Percentiles rank a stretch among this genome's conserved stretches.
These are phyloP conservation scores for Wickerhamomyces subpelliculosus DNA, from an alignment of 805 yeast genomes.

Conservation along the genomic window DNA sequence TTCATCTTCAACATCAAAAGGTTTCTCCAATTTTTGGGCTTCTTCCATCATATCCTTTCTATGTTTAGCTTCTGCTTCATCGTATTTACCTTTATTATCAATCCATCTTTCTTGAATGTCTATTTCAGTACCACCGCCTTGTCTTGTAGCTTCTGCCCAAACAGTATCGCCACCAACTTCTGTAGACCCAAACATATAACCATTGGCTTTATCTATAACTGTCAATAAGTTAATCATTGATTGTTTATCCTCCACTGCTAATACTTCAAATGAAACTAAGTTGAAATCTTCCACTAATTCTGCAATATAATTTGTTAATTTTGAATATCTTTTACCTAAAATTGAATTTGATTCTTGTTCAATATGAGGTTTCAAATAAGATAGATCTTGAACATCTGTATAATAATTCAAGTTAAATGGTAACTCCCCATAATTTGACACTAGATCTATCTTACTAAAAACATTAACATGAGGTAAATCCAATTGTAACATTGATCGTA, in stretches of 20 bases:
- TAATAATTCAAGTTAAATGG: slow-evolving; percentile 82
- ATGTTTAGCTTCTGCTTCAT: slow-evolving; percentile 48
- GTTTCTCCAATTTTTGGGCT: slow-evolving; percentile 31
- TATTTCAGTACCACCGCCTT: slow-evolving; percentile 48
- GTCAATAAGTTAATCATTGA: slow-evolving; percentile 81
- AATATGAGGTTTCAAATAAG: slow-evolving; percentile 57
- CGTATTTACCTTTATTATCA: slow-evolving; percentile 74
- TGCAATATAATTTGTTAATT: slow-evolving; percentile 68
- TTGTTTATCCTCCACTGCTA: slow-evolving; percentile 85
- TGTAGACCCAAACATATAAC: slow-evolving; percentile 86
- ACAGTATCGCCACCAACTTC: slow-evolving; percentile 96
- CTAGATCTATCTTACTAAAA: slow-evolving; percentile 80
- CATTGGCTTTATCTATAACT: slow-evolving; percentile 83
- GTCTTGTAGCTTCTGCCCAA: slow-evolving; percentile 95
- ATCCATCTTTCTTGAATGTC: slow-evolving; percentile 97
- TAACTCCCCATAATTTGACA: slow-evolving; percentile 68
- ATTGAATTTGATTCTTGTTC: slow-evolving; percentile 66
- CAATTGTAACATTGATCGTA: slow-evolving; percentile 88
- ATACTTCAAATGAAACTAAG: slow-evolving; percentile 80
- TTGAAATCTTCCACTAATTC: slow-evolving; percentile 85
- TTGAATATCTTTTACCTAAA: slow-evolving; percentile 53
- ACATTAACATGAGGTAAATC: slow-evolving; percentile 93
- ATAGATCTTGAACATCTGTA: slow-evolving; percentile 85
- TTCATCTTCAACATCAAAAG: slow-evolving; percentile 56
- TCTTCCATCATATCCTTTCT: slow-evolving; percentile 35